A percentile compares a stretch with the other conserved stretches of the same genome.
These are phyloP conservation scores for Trifolium repens DNA, from an alignment of 306 rosid species.

Conservation along the genomic window DNA sequence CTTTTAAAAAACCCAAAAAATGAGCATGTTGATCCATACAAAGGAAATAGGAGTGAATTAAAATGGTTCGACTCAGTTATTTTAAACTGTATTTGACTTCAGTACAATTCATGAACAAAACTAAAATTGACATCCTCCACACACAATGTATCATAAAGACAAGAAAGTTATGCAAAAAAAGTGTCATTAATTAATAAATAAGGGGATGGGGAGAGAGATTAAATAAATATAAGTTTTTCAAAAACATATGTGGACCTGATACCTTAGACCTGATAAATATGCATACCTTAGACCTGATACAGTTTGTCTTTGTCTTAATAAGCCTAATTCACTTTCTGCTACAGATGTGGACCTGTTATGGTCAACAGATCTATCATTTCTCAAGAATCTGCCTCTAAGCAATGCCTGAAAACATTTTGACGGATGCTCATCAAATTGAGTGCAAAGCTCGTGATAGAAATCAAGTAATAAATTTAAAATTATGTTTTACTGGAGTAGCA, in stretches of 20 bases:
- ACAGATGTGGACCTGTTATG: slow-evolving; percentile 67
- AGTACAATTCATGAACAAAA: neutral
- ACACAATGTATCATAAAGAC: slow-evolving; percentile 5
- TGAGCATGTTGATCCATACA: neutral
- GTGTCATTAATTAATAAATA: neutral
- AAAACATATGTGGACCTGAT: slow-evolving; percentile 22
- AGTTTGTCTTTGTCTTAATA: slow-evolving; percentile 80
- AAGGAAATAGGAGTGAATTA: neutral
- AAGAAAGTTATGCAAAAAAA: neutral
- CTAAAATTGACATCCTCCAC: neutral
- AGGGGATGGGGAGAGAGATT: neutral
- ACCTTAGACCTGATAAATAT: slow-evolving; percentile 81
- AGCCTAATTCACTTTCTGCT: slow-evolving; percentile 86
- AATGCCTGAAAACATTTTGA: slow-evolving; percentile 67
- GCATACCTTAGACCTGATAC: slow-evolving; percentile 89
- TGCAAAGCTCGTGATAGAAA: slow-evolving; percentile 18
- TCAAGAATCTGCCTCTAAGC: slow-evolving; percentile 92
- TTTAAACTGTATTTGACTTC: too few relatives aligned
- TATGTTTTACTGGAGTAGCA: neutral
- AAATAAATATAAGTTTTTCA: neutral
- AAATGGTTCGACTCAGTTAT: too few relatives aligned
- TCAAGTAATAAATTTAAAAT: slow-evolving; percentile 21
- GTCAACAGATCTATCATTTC: slow-evolving; percentile 70
- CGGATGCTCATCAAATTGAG: slow-evolving; percentile 33
- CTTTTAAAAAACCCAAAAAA: neutral